phyloP scores from a whole-genome alignment of 2,329 filamentous ascomycete genomes.

The Xenoacremonium recifei region DNA sequence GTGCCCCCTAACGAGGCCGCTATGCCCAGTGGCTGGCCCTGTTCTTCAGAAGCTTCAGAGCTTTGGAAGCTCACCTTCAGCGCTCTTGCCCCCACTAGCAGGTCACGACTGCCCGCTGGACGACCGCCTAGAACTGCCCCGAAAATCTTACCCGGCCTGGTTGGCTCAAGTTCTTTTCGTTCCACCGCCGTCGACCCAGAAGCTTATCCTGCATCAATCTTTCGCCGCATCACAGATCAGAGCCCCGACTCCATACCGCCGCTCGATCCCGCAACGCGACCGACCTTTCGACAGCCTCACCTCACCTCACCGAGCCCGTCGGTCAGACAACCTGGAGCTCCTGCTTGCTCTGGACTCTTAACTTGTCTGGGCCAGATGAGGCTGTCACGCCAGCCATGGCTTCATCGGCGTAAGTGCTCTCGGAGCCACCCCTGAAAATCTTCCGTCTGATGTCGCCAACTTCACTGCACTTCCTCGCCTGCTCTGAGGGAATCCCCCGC shows the following conservation, averaged over 20 bases:
- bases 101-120: too few species aligned
- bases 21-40: too few species aligned
- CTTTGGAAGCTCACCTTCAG: too few species aligned
- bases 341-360: slow-evolving; percentile 9
- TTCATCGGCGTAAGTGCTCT: slow-evolving; percentile 30
- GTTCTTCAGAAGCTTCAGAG: slow-evolving; percentile 1
- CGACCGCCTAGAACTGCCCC: too few species aligned
- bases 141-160: neutral
- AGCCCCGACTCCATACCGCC: neutral
- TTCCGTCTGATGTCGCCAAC: slow-evolving; percentile 8
- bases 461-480: neutral
- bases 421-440: slow-evolving; percentile 24
- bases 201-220: slow-evolving; percentile 18
- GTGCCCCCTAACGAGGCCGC: too few species aligned
- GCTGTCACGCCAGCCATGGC: slow-evolving; percentile 25
- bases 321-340: slow-evolving; percentile 3
- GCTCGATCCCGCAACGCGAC: neutral
- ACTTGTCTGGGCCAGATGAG: slow-evolving; percentile 25
- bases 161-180: too few species aligned
- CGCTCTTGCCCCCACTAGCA: too few species aligned
- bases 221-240: neutral
- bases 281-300: neutral
- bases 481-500: slow-evolving; percentile 4
- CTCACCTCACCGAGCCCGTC: neutral
- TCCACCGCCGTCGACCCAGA: slow-evolving; percentile 7